Percentiles rank a stretch among this genome's conserved stretches.
These are phyloP conservation scores for Sclerotiophoma versabilis DNA, from an alignment of 2,329 filamentous ascomycete species.

Conservation along the genomic window DNA sequence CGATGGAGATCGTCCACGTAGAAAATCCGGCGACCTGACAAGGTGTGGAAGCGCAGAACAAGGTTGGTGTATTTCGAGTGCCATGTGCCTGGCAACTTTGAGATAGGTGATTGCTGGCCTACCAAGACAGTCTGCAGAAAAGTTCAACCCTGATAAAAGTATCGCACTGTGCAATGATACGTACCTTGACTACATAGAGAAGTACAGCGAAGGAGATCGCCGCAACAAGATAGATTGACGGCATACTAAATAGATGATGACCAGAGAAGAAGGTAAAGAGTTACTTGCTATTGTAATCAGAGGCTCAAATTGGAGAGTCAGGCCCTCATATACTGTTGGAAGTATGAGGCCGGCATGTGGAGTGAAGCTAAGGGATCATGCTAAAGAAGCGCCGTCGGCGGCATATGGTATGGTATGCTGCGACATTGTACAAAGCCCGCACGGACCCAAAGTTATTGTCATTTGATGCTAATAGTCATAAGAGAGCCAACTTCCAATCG, in stretches of 20 bases:
- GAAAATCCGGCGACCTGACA: slow-evolving; percentile 48
- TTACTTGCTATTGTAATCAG: background rate
- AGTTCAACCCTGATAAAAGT: background rate
- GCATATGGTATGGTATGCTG: background rate
- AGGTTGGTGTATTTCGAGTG: slow-evolving; percentile 39
- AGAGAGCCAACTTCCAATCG: background rate
- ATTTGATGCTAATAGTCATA: background rate
- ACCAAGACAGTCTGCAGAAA: background rate
- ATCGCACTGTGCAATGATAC: background rate
- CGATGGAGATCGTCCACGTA: slow-evolving; percentile 50
- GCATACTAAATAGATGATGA: background rate
- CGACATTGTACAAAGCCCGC: background rate
- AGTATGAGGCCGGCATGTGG: slow-evolving; percentile 4
- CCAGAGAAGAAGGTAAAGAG: background rate
- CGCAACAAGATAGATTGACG: background rate
- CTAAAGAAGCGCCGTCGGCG: background rate
- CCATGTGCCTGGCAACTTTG: slow-evolving; percentile 40
- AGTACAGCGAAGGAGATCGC: background rate
- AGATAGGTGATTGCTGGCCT: slow-evolving; percentile 9
- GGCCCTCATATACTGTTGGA: background rate
- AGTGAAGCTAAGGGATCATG: background rate
- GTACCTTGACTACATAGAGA: background rate
- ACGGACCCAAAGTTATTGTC: no score
- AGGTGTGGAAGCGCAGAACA: slow-evolving; percentile 45
- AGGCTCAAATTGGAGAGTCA: background rate